phyloP scores from a whole-genome alignment of 73 alveolate genomes.

The Stentor coeruleus region DNA sequence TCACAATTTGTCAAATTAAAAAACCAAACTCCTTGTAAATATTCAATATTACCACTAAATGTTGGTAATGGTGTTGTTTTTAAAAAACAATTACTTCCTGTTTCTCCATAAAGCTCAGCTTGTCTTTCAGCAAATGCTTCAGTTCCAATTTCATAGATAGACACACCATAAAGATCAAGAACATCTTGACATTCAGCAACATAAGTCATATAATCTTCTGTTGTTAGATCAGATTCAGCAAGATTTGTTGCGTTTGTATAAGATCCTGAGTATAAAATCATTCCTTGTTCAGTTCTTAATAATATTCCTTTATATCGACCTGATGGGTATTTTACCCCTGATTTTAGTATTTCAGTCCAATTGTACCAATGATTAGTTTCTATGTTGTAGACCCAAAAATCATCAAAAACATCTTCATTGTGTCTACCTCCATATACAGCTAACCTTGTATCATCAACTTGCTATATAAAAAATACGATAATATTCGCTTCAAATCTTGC shows the following conservation, averaged over 20 bases:
- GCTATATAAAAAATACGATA: not conserved
- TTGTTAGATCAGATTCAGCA: not conserved
- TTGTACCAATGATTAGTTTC: conserved; percentile 23
- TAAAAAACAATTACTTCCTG: conserved; percentile 14
- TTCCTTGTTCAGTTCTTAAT: not conserved
- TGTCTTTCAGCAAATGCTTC: not conserved
- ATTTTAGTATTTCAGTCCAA: not conserved
- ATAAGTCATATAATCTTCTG: conserved; percentile 5
- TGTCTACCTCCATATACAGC: conserved; percentile 19
- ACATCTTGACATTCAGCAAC: not conserved
- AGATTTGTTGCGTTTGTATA: not conserved
- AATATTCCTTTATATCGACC: not conserved
- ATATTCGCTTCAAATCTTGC: conserved; percentile 18
- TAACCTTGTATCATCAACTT: not conserved
- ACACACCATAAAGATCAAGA: not conserved
- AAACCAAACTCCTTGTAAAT: conserved; percentile 43
- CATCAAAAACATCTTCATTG: not conserved
- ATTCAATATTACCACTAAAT: conserved; percentile 24
- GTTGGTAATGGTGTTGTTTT: conserved; percentile 13
- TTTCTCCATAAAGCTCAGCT: not conserved
- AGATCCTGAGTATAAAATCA: not conserved
- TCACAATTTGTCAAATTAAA: conserved; percentile 47
- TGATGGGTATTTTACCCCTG: not conserved
- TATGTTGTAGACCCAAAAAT: conserved; percentile 14
- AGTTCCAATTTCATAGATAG: not conserved